Evolutionary conservation across 192 early-diverging fungal genomes (phyloP).

Genomic region (Mortierella hygrophila): DNA sequence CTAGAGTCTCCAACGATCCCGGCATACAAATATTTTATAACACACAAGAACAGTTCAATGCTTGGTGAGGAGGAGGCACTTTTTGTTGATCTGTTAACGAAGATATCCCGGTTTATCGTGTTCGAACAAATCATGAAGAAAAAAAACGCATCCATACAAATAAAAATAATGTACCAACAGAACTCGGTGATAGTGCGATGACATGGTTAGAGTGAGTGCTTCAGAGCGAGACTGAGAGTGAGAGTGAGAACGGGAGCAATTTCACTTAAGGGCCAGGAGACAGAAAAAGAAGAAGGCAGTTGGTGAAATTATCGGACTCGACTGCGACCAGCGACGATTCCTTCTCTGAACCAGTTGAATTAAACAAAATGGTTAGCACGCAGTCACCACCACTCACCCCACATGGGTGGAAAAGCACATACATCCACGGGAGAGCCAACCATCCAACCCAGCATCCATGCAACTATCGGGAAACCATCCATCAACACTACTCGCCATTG

Average conservation of each 20-base stretch:
- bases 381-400: background rate
- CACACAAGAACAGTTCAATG: background rate
- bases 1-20: conserved; percentile 4
- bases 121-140: conserved; percentile 26
- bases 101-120: conserved; percentile 52
- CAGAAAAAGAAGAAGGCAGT: background rate
- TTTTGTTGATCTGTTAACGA: conserved; percentile 50
- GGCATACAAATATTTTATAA: background rate
- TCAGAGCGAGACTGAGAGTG: background rate
- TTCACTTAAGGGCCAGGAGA: background rate
- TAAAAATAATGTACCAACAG: conserved; percentile 1
- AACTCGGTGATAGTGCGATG: too few species aligned
- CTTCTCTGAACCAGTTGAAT: conserved; percentile 52
- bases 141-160: conserved; percentile 11
- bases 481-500: background rate
- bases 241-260: background rate
- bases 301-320: conserved; percentile 9
- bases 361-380: conserved; percentile 51
- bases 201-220: background rate
- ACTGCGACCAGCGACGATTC: conserved; percentile 22
- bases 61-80: background rate
- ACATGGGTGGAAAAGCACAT: background rate
- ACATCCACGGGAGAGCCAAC: background rate
- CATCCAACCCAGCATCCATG: conserved; percentile 11
- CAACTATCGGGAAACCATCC: background rate